Base-by-base conservation (phyloP, 1,284 basidiomycete species). In the Apiotrichum veenhuisii region DNA sequence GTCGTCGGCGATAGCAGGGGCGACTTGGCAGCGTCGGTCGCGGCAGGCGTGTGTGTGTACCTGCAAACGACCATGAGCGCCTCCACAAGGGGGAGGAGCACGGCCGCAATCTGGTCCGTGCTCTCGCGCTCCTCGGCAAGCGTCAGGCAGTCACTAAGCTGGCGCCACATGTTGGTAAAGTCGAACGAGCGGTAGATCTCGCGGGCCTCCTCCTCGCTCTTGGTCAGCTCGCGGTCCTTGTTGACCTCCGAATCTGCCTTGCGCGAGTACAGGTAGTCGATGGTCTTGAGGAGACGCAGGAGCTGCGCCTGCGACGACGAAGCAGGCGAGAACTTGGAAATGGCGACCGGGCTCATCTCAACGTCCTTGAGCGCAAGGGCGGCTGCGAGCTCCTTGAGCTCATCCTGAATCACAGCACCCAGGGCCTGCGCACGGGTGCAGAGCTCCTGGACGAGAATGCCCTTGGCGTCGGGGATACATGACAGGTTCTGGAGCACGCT, bases 31-130 rank as follows among this genome's bases (percentile, higher is more conserved):
- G 40, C 22, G 22, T 50, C 57, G 27, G 41, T 17, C 12, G 33
- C 38, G 5, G 46, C 42, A 10, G 50, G n/a, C 2, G 49, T 34
- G 4, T 57, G 54, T 10, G 58, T 63, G 72, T 96, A 91, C 76
- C 97, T 97, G 83, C 91, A 97, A 26, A 99, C 91, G 1, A 99
- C 95, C 91, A 98, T 97, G 62, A 99, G 80, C 0, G 92, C 85
- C 75, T 97, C 93, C 62, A 97, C 94, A 36, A 96, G 80, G 14
- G 93, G 94, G 20, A 97, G 80, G 1, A 97, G 80, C 23, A 95
- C 89, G 0, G 90, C 93, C 2, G 91, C 89, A 50, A 94, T 86
- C 69, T 94, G 89, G 60, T 91, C 89, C 47, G 87, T 85, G 64
- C 88, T 85, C 0, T 86, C 81, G 59, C 86, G 86, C 62, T 87